Evolutionary conservation across 441 rosid genomes (phyloP), one percentile per base, ranked within the genome.

Genomic region (Melianthus villosus): DNA sequence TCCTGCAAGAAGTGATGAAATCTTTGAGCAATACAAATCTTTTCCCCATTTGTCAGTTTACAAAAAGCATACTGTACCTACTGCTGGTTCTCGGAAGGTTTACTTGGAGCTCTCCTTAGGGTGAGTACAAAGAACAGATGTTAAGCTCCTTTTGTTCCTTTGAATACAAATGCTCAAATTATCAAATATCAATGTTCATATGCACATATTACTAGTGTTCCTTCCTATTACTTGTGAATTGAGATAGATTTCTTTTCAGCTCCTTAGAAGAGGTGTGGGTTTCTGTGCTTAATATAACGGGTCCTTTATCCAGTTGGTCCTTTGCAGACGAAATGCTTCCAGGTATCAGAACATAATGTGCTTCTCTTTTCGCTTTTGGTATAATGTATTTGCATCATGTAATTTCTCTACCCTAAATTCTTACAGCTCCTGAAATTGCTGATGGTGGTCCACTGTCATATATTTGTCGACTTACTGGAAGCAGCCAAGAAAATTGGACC

Each of bases 251-350:
- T 37, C 26, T 9, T 71, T 66, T 55, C 75, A 89, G 98, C 32
- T 75, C 85, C 46, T 65, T 82, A 40, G 62, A 79, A 53, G 96
- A 84, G 66, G 75, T 89, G 12, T 89, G 96, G 94, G 96, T 84
- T 59, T 61, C 93, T 22, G 91, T 82, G 44, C 72, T 91, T 31
- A 91, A 91, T 63, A 69, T 91, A 53, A 84, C 91, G 0, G 96
- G 98, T 4, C 96, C 98, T 34, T 64, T 89, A 58, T 75, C 94
- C 4, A 62, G 69, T 57, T 89, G 98, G 98, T 89, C 98, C 26
- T 76, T 82, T 14, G 94, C 98, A 9, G 84, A 79, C 49, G 62
- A 69, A 12, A 60, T 39, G 53, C 71, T 69, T 56, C 80, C 98
- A 64, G 89, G 94, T 81, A 34, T 9, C 0, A 22, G 32, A 22